Evolutionary conservation across 139 green algal species (phyloP).

Genomic region (Volvox africanus): DNA sequence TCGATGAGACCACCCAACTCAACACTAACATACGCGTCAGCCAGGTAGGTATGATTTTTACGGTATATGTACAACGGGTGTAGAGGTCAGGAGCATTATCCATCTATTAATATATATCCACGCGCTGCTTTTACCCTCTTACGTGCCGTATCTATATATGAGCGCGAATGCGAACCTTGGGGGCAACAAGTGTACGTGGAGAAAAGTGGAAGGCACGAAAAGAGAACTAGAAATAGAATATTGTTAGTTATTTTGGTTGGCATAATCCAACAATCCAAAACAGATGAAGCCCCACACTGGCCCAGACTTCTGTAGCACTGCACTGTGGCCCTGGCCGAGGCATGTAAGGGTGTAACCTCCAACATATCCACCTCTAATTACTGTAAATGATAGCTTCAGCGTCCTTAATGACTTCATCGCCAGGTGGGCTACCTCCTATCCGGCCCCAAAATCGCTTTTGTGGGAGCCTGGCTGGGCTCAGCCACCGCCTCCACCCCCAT

Average conservation of each 20-base stretch:
- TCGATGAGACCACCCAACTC: background rate
- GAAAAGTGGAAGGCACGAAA: too few species aligned
- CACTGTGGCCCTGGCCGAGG: background rate
- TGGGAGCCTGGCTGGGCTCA: constrained; percentile 34
- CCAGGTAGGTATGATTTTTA: constrained; percentile 1
- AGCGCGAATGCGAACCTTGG: too few species aligned
- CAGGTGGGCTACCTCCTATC: constrained; percentile 42
- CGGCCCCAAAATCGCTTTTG: constrained; percentile 27
- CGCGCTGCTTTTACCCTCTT: too few species aligned
- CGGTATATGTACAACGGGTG: too few species aligned
- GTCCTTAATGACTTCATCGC: background rate
- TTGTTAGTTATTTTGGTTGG: too few species aligned
- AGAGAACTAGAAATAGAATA: too few species aligned
- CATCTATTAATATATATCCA: too few species aligned
- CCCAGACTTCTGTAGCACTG: background rate
- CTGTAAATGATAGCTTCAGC: background rate
- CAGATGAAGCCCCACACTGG: background rate
- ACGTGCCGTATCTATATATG: too few species aligned
- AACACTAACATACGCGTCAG: constrained; percentile 51
- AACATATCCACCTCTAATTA: background rate
- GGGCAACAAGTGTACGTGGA: too few species aligned
- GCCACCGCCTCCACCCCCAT: constrained; percentile 13
- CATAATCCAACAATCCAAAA: background rate
- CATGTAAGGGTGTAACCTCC: background rate
- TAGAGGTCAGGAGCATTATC: too few species aligned